Conservation (phyloP, 2,329 filamentous ascomycete species). For the Diaporthe batatas region DNA sequence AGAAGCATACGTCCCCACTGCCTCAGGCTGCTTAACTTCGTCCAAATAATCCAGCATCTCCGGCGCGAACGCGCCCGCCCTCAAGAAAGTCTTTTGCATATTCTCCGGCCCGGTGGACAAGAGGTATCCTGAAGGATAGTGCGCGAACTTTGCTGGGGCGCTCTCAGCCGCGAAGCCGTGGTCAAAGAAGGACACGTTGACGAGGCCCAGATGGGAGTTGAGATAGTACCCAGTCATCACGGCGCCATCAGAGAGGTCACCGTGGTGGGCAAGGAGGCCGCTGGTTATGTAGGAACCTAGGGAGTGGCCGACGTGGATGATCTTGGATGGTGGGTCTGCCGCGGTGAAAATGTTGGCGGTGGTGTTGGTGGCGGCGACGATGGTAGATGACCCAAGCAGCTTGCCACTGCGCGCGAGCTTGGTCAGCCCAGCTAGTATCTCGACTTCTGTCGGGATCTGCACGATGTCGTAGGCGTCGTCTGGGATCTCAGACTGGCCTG, state of each 20-base stretch:
- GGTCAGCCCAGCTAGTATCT: constrained; percentile 55
- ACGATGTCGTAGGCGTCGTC: constrained; percentile 54
- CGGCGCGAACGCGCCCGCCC: constrained; percentile 48
- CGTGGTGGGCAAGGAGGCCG: constrained; percentile 42
- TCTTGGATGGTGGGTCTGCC: constrained; percentile 48
- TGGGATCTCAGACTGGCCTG: constrained; percentile 53
- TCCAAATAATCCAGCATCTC: constrained; percentile 50
- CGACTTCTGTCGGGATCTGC: constrained; percentile 55
- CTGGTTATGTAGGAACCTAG: constrained; percentile 44
- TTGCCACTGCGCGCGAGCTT: constrained; percentile 52
- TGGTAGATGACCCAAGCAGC: constrained; percentile 46
- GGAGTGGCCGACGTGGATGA: constrained; percentile 48
- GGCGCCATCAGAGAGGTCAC: constrained; percentile 52
- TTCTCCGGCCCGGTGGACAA: constrained; percentile 45
- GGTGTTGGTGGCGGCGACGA: constrained; percentile 30
- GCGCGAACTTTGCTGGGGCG: constrained; percentile 43
- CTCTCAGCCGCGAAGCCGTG: constrained; percentile 45
- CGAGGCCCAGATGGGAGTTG: constrained; percentile 44
- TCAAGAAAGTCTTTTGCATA: constrained; percentile 53
- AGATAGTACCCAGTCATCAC: constrained; percentile 55
- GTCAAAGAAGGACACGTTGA: constrained; percentile 43
- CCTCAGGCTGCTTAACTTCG: constrained; percentile 51
- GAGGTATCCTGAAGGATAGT: constrained; percentile 46
- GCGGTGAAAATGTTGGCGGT: constrained; percentile 44
- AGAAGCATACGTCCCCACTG: constrained; percentile 50